Conservation (phyloP, 192 early-diverging fungal species). For the Coemansia sp. region DNA sequence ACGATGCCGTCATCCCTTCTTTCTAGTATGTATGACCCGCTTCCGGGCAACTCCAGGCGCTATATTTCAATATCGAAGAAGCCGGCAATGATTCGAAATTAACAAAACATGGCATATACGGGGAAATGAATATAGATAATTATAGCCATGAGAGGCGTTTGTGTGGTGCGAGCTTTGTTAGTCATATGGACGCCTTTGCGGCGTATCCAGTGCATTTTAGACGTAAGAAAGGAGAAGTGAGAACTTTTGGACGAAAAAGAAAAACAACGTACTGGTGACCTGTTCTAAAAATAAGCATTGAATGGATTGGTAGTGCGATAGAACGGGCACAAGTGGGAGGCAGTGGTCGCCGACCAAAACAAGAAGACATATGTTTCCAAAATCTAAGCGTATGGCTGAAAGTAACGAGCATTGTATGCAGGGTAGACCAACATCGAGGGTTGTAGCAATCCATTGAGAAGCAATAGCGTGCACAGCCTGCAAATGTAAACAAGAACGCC, state of each 20-base stretch:
- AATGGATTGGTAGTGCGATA: neutral
- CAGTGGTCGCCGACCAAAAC: neutral
- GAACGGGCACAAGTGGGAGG: neutral
- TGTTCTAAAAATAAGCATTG: slow-evolving; percentile 2
- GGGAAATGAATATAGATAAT: neutral
- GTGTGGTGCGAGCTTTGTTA: neutral
- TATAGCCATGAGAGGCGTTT: neutral
- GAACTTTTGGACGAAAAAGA: neutral
- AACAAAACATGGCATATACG: neutral
- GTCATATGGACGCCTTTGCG: neutral
- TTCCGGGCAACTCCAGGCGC: neutral
- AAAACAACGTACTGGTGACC: slow-evolving; percentile 1
- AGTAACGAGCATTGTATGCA: slow-evolving; percentile 40
- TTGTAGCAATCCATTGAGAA: slow-evolving; percentile 3
- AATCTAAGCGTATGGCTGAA: neutral
- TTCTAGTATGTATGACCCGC: too few species aligned
- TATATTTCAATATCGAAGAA: neutral
- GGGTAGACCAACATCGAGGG: slow-evolving; percentile 40
- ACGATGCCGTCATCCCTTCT: too few species aligned
- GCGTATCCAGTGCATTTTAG: neutral
- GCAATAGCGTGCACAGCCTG: neutral
- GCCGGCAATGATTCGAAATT: too few species aligned
- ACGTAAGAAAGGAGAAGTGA: neutral
- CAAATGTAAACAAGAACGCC: neutral
- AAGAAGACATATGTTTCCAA: neutral